Base-by-base conservation (phyloP, 2,329 filamentous ascomycete genomes). In the Boeremia lycopersici region DNA sequence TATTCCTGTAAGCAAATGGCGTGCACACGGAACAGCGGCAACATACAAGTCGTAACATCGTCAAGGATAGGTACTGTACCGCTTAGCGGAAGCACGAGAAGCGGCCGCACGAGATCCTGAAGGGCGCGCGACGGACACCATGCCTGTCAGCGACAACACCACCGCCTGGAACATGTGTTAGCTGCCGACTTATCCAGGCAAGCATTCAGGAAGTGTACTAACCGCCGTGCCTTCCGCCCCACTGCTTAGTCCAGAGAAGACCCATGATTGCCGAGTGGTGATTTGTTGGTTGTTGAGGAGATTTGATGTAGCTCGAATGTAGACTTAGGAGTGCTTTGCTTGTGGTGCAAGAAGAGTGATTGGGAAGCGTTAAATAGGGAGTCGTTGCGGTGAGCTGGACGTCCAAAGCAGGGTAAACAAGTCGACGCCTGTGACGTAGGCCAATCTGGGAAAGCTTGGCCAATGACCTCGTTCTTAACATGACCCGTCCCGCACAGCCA, bases 11-110 rank as follows among this genome's bases (percentile, higher is more conserved):
- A 55, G 52, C 36, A 46, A 4, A 13, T 6, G 19, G 7, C 35
- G 13, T 28, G 3, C 12, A 1, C 3, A 12, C 28, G 13, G 31
- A 33, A 40, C 8, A 12, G 43, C 23, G 15, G 36, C 11, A 52
- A 53, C 63, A 15, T 64, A 68, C 67, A 60, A 17, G 43, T 70
- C 69, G 56, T 72, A 57, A 62, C 40, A 52, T 65, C 63, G 60
- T 67, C 43, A 63, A 48, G 41, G 41, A 39, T 40, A 36, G 39
- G 34, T 23, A 23, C 15, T 40, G 34, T 23, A 23, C 15, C 42
- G 45, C 81, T 73, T 68, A 82, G 54, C 77, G 75, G 72, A 83
- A 84, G 70, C 82, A 85, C 68, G 77, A 82, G 64, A 84, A 78
- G 36, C 77, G 75, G 39, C 81, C 80, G 58, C 77, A 72, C 30